These are phyloP conservation scores for Tuber magnatum DNA, from an alignment of 495 filamentous ascomycete genomes.

Conservation along the genomic window DNA sequence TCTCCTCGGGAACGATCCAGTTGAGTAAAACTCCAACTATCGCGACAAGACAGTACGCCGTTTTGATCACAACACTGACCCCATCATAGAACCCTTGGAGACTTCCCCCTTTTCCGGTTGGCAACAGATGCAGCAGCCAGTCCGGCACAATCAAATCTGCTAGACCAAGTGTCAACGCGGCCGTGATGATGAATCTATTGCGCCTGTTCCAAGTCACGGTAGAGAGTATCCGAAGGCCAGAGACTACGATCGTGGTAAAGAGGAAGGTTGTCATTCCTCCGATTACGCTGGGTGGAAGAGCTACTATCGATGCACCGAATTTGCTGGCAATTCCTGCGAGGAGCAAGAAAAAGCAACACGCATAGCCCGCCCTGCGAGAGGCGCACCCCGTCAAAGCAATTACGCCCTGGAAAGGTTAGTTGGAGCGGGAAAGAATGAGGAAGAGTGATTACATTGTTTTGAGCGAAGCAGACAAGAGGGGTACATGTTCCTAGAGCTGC, in stretches of 20 bases:
- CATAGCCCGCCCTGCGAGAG: constrained; percentile 48
- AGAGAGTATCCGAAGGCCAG: constrained; percentile 42
- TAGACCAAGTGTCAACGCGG: constrained; percentile 42
- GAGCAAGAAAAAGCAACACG: constrained; percentile 43
- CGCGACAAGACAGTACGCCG: constrained; percentile 44
- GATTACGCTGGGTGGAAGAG: constrained; percentile 42
- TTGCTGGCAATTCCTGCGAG: constrained; percentile 43
- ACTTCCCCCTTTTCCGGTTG: constrained; percentile 19
- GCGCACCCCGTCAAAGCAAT: constrained; percentile 44
- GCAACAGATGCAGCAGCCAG: constrained; percentile 40
- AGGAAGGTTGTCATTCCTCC: constrained; percentile 46
- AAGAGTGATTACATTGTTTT: constrained; percentile 39
- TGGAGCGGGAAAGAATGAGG: not conserved
- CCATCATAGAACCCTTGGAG: constrained; percentile 43
- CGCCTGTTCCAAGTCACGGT: constrained; percentile 42
- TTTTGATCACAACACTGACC: constrained; percentile 41
- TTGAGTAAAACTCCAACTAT: constrained; percentile 44
- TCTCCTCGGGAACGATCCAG: constrained; percentile 39
- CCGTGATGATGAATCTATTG: constrained; percentile 44
- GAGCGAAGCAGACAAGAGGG: constrained; percentile 44
- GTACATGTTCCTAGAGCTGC: constrained; percentile 42
- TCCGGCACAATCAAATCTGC: constrained; percentile 44
- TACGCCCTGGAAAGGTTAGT: constrained; percentile 32
- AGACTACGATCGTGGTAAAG: constrained; percentile 44
- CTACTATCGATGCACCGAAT: constrained; percentile 44